Conservation (phyloP, 1,284 basidiomycete genomes). For the Albatrellus sp. region DNA sequence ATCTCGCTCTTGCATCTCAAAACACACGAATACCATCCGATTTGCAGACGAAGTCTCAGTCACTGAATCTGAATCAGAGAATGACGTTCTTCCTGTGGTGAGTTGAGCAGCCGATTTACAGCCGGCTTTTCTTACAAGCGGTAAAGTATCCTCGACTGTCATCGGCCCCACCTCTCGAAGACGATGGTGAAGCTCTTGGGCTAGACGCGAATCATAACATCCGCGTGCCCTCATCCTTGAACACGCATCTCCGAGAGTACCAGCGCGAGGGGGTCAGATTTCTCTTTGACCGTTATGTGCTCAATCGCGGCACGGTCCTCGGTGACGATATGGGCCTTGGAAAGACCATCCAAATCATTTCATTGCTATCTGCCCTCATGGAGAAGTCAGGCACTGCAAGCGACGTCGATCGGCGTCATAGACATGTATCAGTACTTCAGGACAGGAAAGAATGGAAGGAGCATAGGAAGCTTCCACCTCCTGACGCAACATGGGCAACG, state of each 20-base stretch:
- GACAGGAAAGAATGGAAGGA: slow-evolving; percentile 44
- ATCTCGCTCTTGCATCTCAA: background rate
- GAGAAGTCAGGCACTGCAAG: slow-evolving; percentile 51
- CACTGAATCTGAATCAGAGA: slow-evolving; percentile 33
- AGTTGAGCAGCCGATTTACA: slow-evolving; percentile 6
- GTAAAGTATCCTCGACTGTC: slow-evolving; percentile 1
- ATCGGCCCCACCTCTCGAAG: slow-evolving; percentile 21
- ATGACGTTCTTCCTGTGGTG: background rate
- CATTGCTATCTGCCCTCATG: slow-evolving; percentile 82
- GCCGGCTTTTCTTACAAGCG: background rate
- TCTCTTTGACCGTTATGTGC: slow-evolving; percentile 54
- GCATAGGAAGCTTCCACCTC: slow-evolving; percentile 40
- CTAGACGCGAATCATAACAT: slow-evolving; percentile 33
- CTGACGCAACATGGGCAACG: slow-evolving; percentile 67
- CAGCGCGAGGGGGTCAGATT: slow-evolving; percentile 76
- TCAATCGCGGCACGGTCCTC: slow-evolving; percentile 58
- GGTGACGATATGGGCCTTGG: slow-evolving; percentile 90
- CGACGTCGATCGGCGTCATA: slow-evolving; percentile 49
- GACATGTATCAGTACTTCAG: slow-evolving; percentile 51
- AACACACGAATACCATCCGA: background rate
- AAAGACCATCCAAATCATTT: slow-evolving; percentile 83
- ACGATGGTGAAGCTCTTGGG: slow-evolving; percentile 25
- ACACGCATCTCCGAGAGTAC: slow-evolving; percentile 72
- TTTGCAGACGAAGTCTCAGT: slow-evolving; percentile 18
- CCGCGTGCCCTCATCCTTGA: slow-evolving; percentile 62